Conservation (phyloP, 768 basidiomycete genomes). For the Boletales sp. region DNA sequence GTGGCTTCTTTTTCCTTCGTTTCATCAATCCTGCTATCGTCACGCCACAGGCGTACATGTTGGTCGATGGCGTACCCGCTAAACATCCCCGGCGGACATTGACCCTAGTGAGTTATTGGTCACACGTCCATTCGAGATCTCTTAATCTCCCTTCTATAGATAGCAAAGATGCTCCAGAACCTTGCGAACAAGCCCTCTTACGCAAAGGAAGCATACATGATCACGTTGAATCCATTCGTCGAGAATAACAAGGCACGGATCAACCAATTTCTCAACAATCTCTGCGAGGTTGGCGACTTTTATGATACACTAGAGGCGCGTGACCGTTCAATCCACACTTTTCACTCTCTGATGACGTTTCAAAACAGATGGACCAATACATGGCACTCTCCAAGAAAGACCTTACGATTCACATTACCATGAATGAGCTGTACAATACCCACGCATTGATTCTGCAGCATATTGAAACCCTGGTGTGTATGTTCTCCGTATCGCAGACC, state of each 20-base stretch:
- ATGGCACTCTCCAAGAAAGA: constrained; percentile 99
- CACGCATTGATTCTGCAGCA: constrained; percentile 94
- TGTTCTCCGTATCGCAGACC: not conserved
- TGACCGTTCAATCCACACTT: not conserved
- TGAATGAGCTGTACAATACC: constrained; percentile 99
- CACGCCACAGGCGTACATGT: constrained; percentile 99
- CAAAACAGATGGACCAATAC: constrained; percentile 93
- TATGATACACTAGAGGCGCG: constrained; percentile 95
- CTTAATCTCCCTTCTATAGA: constrained; percentile 44
- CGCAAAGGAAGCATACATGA: constrained; percentile 98
- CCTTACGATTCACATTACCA: constrained; percentile 94
- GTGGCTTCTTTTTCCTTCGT: constrained; percentile 99
- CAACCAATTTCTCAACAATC: constrained; percentile 92
- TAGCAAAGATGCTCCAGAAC: constrained; percentile 99
- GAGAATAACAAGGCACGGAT: constrained; percentile 98
- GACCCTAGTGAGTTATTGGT: constrained; percentile 57
- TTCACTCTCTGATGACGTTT: not conserved
- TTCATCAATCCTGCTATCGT: constrained; percentile 99
- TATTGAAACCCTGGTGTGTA: constrained; percentile 84
- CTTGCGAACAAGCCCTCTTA: constrained; percentile 98
- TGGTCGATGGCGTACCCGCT: constrained; percentile 95
- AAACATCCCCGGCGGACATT: constrained; percentile 96
- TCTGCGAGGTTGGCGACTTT: constrained; percentile 99
- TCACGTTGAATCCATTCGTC: constrained; percentile 96
- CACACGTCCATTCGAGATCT: not conserved